Base-by-base conservation (phyloP, 345 rosid genomes). In the Firmiana major region DNA sequence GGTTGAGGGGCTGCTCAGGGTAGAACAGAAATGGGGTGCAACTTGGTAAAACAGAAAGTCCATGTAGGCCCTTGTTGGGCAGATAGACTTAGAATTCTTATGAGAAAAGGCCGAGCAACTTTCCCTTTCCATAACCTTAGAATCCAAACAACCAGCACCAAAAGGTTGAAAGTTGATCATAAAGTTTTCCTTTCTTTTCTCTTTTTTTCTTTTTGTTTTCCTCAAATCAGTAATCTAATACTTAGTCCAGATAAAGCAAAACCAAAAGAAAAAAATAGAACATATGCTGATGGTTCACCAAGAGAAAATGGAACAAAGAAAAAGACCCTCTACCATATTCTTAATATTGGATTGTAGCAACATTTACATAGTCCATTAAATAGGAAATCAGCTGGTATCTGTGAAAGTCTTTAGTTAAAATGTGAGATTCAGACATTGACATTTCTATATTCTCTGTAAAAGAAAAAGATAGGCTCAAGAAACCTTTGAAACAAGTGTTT, bases 11-110 rank as follows among this genome's bases (percentile, higher is more conserved):
- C 57, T 7, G 71, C 19, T 19, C 22, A 54, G 19, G 9, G 70
- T 38, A 40, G 71, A 40, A 57, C 19, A 75, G 62, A 55, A 63
- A 45, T 24, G 24, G 42, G 31, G 63, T 17, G 69, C 31, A 8
- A 28, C 12, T 54, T 38, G 64, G 12, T 17, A 36, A 42, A 70
- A 22, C 22, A 69, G 7, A 60, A 71, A 26, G 60, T 75, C 48
- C 69, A 69, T 49, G 78, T 70, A 46, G 83, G 83, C 74, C 76
- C 84, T 34, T 19, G 31, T 22, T 46, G 73, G 48, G 78, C 64
- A 46, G 85, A 79, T 76, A 74, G 62, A 74, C 78, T 65, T 75
- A n/a, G 63, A 81, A 83, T 73, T 74, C 71, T 53, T 42, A 67
- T 79, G 72, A 40, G 46, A 75, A 77, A 55, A 75, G 72, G 75